Evolutionary conservation across 2,329 filamentous ascomycete genomes (phyloP).

Genomic region (Lasiodiplodia theobromae): DNA sequence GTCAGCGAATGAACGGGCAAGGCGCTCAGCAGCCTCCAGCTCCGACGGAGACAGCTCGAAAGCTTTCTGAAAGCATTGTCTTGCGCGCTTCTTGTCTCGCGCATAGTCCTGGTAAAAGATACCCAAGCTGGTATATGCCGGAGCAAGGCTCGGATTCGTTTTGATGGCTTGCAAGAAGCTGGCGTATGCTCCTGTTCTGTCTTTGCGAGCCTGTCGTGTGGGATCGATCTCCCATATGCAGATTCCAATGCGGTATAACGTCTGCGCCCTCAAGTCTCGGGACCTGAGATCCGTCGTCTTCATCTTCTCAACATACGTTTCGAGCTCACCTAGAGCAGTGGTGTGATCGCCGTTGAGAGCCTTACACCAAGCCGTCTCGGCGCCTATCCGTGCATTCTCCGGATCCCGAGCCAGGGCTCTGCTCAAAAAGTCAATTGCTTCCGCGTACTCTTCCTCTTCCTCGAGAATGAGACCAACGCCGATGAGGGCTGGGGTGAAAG

Average conservation of each 20-base stretch:
- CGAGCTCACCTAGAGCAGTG: constrained; percentile 71
- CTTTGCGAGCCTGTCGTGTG: constrained; percentile 76
- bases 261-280: constrained; percentile 80
- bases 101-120: constrained; percentile 91
- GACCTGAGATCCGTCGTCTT: constrained; percentile 66
- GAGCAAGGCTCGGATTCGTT: constrained; percentile 85
- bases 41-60: constrained; percentile 91
- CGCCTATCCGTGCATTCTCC: constrained; percentile 77
- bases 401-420: constrained; percentile 77
- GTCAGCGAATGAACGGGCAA: constrained; percentile 86
- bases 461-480: constrained; percentile 91
- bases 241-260: constrained; percentile 83
- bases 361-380: constrained; percentile 92
- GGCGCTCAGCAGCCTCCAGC: constrained; percentile 82
- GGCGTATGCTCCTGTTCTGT: constrained; percentile 81
- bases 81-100: constrained; percentile 82
- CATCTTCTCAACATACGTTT: constrained; percentile 71
- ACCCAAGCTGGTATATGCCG: constrained; percentile 89
- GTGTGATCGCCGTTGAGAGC: constrained; percentile 80
- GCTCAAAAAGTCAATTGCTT: constrained; percentile 81
- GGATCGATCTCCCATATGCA: constrained; percentile 87
- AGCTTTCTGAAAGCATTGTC: constrained; percentile 95
- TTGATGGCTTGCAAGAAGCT: constrained; percentile 85
- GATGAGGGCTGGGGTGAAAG: constrained; percentile 81
- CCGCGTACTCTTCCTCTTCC: constrained; percentile 86